Base-by-base conservation (phyloP, 2,329 filamentous ascomycete genomes). In the Arthrobotrys musiformis region DNA sequence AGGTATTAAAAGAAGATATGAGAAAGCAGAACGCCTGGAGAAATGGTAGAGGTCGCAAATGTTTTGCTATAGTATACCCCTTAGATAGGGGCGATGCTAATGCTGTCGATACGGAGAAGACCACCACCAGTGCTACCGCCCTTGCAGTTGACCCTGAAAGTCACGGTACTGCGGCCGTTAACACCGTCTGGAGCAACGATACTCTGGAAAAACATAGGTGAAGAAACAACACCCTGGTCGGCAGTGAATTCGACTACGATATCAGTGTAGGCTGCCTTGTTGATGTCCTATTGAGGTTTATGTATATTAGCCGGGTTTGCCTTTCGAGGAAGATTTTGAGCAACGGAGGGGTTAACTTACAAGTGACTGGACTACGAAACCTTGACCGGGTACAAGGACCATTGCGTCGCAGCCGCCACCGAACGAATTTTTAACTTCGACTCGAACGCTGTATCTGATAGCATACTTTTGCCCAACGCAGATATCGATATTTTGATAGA, bases 141-240 rank as follows among this genome's bases (percentile, higher is more conserved):
- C 19, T 54, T 17, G 46, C 62, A 66, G n/a, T 17, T 42, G 22
- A 66, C 7, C 7, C 35, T 50, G n/a, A 26, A 50, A 30, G 33
- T 66, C 8, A 66, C 46, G 5, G 28, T 66, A 19, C 54, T 58
- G 8, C 54, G 33, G 11, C 46, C 62, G 8, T 37, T 66, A 13
- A 33, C 62, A 42, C 62, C 62, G 19, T 66, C 62, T 8, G 62
- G 13, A 8, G 62, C 33, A 19, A 66, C 46, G 22, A 66, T 66
- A 15, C 46, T 54, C 26, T 66, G 46, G n/a, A 22, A 50, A 17
- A 48, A 37, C 62, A 50, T 54, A 33, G 62, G 54, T 9, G 17
- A 24, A 17, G 30, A 9, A n/a, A 66, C 62, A 30, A 40, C 37
- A 9, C 40, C 44, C 46, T 50, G 24, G 11, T 62, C 44, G 4